These are phyloP conservation scores for Globisporangium apiculatum DNA, from an alignment of 352 stramenopile species.

Conservation along the genomic window DNA sequence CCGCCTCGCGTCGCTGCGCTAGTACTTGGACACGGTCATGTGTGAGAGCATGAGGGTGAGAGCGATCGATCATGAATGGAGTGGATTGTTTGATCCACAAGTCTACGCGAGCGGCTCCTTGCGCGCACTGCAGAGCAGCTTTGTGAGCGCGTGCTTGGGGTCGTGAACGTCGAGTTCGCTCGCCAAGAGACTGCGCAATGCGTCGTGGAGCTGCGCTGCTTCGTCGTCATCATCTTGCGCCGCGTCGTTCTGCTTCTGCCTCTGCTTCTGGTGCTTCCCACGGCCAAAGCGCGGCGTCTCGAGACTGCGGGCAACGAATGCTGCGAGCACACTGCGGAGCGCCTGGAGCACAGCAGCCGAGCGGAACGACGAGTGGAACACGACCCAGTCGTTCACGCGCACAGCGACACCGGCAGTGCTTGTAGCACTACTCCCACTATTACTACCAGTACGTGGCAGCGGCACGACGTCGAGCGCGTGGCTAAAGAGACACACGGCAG, in stretches of 20 bases:
- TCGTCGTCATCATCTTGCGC: background rate
- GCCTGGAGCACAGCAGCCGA: conserved; percentile 49
- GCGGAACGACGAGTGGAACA: conserved; percentile 48
- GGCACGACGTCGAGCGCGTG: conserved; percentile 49
- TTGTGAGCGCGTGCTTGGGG: conserved; percentile 34
- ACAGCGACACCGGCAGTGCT: conserved; percentile 31
- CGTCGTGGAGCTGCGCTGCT: conserved; percentile 13
- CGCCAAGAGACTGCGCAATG: conserved; percentile 30
- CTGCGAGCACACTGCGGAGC: conserved; percentile 20
- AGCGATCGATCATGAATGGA: no score
- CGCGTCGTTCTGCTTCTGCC: conserved; percentile 1
- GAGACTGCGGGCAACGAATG: conserved; percentile 31
- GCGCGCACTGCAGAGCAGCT: conserved; percentile 17
- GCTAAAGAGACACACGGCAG: conserved; percentile 65
- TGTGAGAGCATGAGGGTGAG: no score
- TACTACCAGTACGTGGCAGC: conserved; percentile 18
- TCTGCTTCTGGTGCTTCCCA: conserved; percentile 3
- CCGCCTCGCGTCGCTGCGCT: no score
- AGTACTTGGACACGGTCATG: no score
- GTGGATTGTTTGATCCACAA: no score
- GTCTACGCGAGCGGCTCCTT: background rate
- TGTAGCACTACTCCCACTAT: background rate
- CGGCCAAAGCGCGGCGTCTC: conserved; percentile 8
- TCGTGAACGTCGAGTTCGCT: conserved; percentile 45
- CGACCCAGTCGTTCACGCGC: conserved; percentile 67